Evolutionary conservation across 345 rosid species (phyloP), one percentile per base, ranked within the genome.

Genomic region (Adansonia digitata): DNA sequence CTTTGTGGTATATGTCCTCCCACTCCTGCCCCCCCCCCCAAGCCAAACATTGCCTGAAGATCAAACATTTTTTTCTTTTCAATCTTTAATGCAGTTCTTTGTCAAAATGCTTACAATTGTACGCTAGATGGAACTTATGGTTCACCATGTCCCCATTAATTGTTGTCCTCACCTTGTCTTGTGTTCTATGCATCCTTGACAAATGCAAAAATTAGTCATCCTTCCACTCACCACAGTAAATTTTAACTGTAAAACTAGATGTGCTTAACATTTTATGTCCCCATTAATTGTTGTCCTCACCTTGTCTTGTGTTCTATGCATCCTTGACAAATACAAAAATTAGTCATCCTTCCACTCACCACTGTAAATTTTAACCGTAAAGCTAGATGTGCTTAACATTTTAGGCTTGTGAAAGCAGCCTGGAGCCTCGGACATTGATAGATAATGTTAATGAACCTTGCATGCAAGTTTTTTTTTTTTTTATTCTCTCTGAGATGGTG

Each of bases 1-100:
- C 66, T 66, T 29, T 26, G 61, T 57, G 61, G 62, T 24, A 48
- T 71, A 5, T 69, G 40, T 42, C 62, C 68, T 61, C 72, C 11
- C 17, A 4, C 1, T 14, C 39, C 8, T 55, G 6, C 31, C 62
- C 29, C 5, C 2, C 40, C 39, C 18, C 27, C 20, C 51, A n/a
- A n/a, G n/a, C 27, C 17, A 12, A 29, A 17, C 15, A 57, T n/a
- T n/a, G 40, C 53, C 39, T 57, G 27, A 34, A 70, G 65, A 48
- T 12, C 12, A 7, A 39, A 4, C 20, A n/a, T n/a, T n/a, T 40
- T 5, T 7, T 4, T 17, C n/a, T 34, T 9, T 61, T 61, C 42
- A 34, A 61, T 61, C 67, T 29, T 61, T 8, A 34, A 61, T 61
- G 5, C 67, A 61, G 7, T 31, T 61, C 13, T 43, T 3, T 6